Conservation (phyloP, 495 filamentous ascomycete genomes). For the Daldinia bambusicola region DNA sequence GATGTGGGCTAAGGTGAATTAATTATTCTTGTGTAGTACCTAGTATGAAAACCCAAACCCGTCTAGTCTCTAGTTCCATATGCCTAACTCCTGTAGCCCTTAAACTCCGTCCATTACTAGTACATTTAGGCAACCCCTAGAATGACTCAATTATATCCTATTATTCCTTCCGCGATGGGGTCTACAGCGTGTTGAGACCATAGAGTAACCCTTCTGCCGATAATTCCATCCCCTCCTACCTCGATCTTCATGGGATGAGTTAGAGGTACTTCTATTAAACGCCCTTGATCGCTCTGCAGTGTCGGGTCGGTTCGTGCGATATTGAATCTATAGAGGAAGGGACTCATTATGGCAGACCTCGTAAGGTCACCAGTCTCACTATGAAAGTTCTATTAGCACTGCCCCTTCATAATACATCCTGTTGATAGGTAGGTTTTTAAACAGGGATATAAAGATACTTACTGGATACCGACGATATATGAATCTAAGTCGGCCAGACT, state of each 20-base stretch:
- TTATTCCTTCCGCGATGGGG: conserved; percentile 57
- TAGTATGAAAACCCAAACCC: neutral
- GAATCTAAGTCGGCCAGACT: conserved; percentile 15
- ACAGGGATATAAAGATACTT: conserved; percentile 1
- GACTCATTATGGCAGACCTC: conserved; percentile 46
- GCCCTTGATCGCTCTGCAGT: neutral
- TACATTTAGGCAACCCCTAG: neutral
- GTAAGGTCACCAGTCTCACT: conserved; percentile 55
- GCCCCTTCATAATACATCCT: neutral
- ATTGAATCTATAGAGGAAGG: conserved; percentile 50
- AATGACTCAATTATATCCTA: conserved; percentile 54
- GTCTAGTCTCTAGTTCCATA: neutral
- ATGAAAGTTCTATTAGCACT: conserved; percentile 9
- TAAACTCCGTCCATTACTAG: neutral
- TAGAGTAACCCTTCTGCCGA: conserved; percentile 58
- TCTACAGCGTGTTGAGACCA: conserved; percentile 38
- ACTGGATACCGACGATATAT: conserved; percentile 49
- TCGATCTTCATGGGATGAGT: conserved; percentile 50
- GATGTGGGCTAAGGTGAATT: too few relatives aligned
- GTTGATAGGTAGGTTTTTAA: neutral
- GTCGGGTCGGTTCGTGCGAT: conserved; percentile 13
- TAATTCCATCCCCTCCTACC: conserved; percentile 57
- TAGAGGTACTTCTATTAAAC: conserved; percentile 47
- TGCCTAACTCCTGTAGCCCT: neutral
- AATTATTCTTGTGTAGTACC: too few relatives aligned